Evolutionary conservation across 129 eudicot genomes (phyloP), one percentile per base, ranked within the genome.

Genomic region (Centrapalus pauciflorus): DNA sequence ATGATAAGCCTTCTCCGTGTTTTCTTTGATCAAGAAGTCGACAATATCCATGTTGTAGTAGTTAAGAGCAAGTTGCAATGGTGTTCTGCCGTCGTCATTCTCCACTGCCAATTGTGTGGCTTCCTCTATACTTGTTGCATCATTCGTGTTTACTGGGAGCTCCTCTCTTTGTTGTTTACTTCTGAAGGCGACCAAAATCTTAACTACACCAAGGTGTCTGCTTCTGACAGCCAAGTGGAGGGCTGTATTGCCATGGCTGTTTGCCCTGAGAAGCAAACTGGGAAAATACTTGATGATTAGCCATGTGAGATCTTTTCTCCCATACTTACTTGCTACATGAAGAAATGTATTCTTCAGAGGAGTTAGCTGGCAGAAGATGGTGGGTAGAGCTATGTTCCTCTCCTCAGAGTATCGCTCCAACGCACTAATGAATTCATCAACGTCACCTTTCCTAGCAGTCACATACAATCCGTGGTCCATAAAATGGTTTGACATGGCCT

Each of bases 141-240:
- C 14, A 11, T 59, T 35, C 0, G n/a, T n/a, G n/a, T n/a, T n/a
- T n/a, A n/a, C n/a, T n/a, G n/a, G n/a, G n/a, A n/a, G n/a, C n/a
- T n/a, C n/a, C n/a, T n/a, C n/a, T n/a, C n/a, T n/a, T 63, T n/a
- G 33, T 32, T 10, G 34, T 17, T 28, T 0, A 3, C 9, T 5
- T n/a, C 57, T 0, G 10, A 7, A 7, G 23, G 35, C 2, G 19
- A 29, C 28, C 1, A 67, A 28, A 50, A 33, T 21, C n/a, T 0
- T 5, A 3, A 21, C 51, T 9, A 68, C 50, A 1, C 19, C 4
- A 0, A 48, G 32, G 23, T 61, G 13, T 26, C 76, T 72, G 4
- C 34, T 57, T 40, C 55, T 76, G 1, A 70, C 76, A 8, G 81
- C 81, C 23, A 76, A 24, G 48, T 76, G 81, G 14, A 69, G 54